These are phyloP conservation scores for Penicillium atrosanguineum DNA, from an alignment of 495 filamentous ascomycete species.

Conservation along the genomic window DNA sequence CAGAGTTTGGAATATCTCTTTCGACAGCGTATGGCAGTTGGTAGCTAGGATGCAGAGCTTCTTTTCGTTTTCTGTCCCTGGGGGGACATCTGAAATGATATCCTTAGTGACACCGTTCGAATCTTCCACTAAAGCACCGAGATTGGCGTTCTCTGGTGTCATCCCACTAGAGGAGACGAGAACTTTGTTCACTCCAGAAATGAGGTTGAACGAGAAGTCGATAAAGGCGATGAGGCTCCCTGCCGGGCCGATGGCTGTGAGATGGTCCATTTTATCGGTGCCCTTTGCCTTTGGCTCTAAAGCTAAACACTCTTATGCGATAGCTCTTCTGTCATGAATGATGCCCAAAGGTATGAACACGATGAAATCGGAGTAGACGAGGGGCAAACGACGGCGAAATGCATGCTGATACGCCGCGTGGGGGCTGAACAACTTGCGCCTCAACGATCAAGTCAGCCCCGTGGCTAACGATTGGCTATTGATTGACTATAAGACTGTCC, in stretches of 20 bases:
- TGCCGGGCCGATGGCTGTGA: conserved; percentile 37
- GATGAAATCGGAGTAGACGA: neutral
- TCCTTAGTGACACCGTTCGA: conserved; percentile 2
- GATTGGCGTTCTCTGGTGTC: conserved; percentile 14
- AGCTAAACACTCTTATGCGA: neutral
- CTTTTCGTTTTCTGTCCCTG: conserved; percentile 22
- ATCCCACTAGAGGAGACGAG: conserved; percentile 22
- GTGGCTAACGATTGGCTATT: too few species aligned
- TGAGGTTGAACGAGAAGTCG: conserved; percentile 31
- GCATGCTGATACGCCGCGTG: neutral
- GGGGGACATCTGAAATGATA: conserved; percentile 10
- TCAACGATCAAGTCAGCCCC: neutral
- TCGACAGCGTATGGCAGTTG: conserved; percentile 8
- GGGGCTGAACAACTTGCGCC: neutral
- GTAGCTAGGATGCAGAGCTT: conserved; percentile 16
- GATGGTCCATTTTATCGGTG: conserved; percentile 33
- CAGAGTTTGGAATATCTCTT: conserved; percentile 4
- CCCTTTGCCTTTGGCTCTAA: neutral
- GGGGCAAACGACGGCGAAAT: too few species aligned
- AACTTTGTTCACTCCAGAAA: conserved; percentile 25
- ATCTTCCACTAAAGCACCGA: neutral
- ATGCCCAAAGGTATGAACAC: neutral
- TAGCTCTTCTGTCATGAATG: neutral
- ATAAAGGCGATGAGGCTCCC: conserved; percentile 37
- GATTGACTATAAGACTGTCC: too few species aligned